phyloP scores from a whole-genome alignment of 345 rosid species.

The Excoecaria agallocha region DNA sequence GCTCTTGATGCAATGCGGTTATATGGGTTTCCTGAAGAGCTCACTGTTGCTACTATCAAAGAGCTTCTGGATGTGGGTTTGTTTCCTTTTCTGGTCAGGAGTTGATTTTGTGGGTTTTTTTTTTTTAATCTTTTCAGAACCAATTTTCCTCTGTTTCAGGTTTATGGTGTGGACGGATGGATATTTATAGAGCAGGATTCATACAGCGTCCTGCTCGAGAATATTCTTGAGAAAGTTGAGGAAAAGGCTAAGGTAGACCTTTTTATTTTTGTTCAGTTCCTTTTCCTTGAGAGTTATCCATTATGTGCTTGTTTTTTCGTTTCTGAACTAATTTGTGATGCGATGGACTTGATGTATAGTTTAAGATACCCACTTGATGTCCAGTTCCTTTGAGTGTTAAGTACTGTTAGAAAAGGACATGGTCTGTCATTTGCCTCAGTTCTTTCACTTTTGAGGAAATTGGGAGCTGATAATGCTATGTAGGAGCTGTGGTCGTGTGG shows the following conservation, averaged over 20 bases:
- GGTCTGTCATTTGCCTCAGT: not conserved
- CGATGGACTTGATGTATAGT: not conserved
- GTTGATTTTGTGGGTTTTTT: not conserved
- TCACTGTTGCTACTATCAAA: conserved; percentile 22
- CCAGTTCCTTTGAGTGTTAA: not conserved
- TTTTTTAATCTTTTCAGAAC: not conserved
- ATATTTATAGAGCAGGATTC: conserved; percentile 42
- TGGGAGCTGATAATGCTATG: not conserved
- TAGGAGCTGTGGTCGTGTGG: not conserved
- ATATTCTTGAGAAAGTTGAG: conserved; percentile 35
- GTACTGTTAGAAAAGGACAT: not conserved
- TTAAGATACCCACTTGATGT: not conserved
- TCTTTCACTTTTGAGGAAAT: not conserved
- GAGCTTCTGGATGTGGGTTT: conserved; percentile 40
- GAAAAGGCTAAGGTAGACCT: conserved; percentile 20
- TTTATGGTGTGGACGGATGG: conserved; percentile 46
- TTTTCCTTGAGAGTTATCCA: not conserved
- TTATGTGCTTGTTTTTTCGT: not conserved
- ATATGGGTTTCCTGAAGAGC: conserved; percentile 26
- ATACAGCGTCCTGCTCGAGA: conserved; percentile 36
- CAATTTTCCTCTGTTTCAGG: conserved; percentile 20
- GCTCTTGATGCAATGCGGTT: conserved; percentile 44
- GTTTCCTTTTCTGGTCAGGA: not conserved
- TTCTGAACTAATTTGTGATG: not conserved
- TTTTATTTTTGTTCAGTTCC: not conserved